Evolutionary conservation across 306 rosid species (phyloP).

Genomic region (Corylus americana): DNA sequence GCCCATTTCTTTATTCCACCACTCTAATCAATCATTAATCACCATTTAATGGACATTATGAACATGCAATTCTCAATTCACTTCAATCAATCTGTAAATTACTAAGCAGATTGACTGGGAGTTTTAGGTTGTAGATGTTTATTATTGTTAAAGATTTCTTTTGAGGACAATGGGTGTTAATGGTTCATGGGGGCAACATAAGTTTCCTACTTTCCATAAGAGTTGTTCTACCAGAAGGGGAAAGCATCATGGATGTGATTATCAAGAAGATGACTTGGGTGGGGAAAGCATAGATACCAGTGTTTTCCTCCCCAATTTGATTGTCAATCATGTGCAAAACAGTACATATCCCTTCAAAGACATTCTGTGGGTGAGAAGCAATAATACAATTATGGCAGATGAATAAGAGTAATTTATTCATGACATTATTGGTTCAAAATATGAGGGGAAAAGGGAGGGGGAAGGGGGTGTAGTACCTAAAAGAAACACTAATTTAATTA

Average conservation of each 20-base stretch:
- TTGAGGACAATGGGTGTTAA: no score
- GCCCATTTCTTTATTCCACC: constrained; percentile 29
- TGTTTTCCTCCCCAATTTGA: constrained; percentile 4
- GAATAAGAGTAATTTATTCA: not conserved
- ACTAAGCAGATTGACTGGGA: not conserved
- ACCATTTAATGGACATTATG: constrained; percentile 6
- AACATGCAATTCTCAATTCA: not conserved
- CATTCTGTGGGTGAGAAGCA: constrained; percentile 42
- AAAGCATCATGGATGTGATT: not conserved
- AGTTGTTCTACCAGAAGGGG: no score
- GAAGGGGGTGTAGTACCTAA: not conserved
- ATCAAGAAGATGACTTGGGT: constrained; percentile 9
- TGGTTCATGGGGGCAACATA: not conserved
- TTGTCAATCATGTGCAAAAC: constrained; percentile 34
- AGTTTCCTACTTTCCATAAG: no score
- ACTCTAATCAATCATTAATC: constrained; percentile 18
- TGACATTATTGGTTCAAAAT: not conserved
- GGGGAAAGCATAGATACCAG: constrained; percentile 4
- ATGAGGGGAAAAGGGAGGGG: not conserved
- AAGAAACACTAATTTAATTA: not conserved
- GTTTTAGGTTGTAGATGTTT: not conserved
- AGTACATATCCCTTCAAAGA: constrained; percentile 38
- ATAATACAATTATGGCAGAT: not conserved
- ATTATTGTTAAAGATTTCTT: no score
- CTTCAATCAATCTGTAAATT: not conserved